A percentile compares a stretch with the other conserved stretches of the same genome.
Evolutionary conservation across 176 grass and related monocot genomes (phyloP).

Genomic region (bread wheat (Triticum aestivum)): IWGSC_CS_RefSeq_v2.1 NC_057795.1:537743017-537743516

Average conservation of each 20-base stretch:
- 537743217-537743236: background rate
- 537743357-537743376: too few relatives aligned
- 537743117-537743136: background rate
- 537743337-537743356: too few relatives aligned
- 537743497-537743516: background rate
- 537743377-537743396: too few relatives aligned
- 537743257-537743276: background rate
- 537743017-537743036: constrained; percentile 49
- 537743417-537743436: too few relatives aligned
- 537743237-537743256: background rate
- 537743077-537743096: background rate
- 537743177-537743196: background rate
- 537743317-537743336: too few relatives aligned
- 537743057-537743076: background rate
- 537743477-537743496: background rate
- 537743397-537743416: background rate
- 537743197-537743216: background rate
- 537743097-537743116: background rate
- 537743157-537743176: background rate
- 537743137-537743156: background rate
- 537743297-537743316: background rate
- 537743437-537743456: background rate
- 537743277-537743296: background rate
- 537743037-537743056: background rate
- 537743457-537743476: background rate